Conservation (phyloP, 179 eudicot species). For the Beta lomatogona region DNA sequence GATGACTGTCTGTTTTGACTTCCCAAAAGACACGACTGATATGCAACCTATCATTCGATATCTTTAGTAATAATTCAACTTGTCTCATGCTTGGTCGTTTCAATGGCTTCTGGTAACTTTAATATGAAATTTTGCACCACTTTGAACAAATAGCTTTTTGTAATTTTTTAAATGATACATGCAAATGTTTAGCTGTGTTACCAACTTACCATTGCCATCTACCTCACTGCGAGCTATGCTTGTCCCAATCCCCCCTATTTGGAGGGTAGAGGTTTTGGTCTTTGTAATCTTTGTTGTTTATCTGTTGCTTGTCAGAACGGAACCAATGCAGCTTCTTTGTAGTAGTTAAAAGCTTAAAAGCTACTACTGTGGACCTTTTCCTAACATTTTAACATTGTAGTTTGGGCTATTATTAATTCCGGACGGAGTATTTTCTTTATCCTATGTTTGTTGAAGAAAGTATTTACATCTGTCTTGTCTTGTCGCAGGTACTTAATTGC, state of each 20-base stretch:
- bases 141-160: not conserved
- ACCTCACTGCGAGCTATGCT: not conserved
- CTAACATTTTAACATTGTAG: not conserved
- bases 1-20: not conserved
- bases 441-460: not conserved
- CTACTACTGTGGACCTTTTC: not conserved
- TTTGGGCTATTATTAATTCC: not conserved
- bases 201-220: not conserved
- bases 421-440: not conserved
- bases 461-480: not conserved
- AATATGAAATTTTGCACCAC: not conserved
- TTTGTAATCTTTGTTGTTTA: not conserved
- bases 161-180: not conserved
- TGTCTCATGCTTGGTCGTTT: not conserved
- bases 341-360: not conserved
- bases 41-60: not conserved
- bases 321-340: not conserved
- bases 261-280: not conserved
- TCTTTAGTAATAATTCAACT: not conserved
- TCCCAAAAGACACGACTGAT: not conserved
- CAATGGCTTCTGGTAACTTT: not conserved
- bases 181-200: not conserved
- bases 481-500: constrained; percentile 53
- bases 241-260: not conserved
- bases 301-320: not conserved